Conservation (phyloP, 2,329 filamentous ascomycete species). For the Aspergillus awamori region DNA sequence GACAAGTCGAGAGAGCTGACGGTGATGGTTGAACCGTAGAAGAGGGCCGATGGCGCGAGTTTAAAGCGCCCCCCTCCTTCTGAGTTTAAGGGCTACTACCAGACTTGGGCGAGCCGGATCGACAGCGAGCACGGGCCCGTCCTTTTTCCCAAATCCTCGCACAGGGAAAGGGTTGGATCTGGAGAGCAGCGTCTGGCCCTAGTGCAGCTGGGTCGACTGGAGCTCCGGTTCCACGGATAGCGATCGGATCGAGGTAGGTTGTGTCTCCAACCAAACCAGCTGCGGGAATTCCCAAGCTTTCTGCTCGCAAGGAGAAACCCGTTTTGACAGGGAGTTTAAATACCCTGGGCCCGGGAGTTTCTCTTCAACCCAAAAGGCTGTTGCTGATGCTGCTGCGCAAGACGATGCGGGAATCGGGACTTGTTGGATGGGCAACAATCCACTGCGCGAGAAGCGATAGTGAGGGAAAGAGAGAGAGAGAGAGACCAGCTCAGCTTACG, state of each 20-base stretch:
- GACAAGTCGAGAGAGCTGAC: slow-evolving; percentile 26
- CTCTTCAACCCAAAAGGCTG: background rate
- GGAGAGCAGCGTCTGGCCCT: slow-evolving; percentile 23
- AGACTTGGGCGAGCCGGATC: slow-evolving; percentile 33
- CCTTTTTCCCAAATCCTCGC: slow-evolving; percentile 14
- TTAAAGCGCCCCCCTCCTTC: slow-evolving; percentile 23
- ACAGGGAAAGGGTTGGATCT: slow-evolving; percentile 19
- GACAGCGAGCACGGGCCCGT: slow-evolving; percentile 30
- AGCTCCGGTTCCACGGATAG: slow-evolving; percentile 31
- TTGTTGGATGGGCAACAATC: too few species aligned
- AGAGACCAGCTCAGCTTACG: slow-evolving; percentile 18
- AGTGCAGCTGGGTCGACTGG: slow-evolving; percentile 22
- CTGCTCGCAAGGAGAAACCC: slow-evolving; percentile 18
- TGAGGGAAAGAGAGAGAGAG: background rate
- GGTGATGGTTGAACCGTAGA: slow-evolving; percentile 23
- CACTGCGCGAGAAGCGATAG: background rate
- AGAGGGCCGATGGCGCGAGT: slow-evolving; percentile 25
- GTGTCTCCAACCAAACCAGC: slow-evolving; percentile 26
- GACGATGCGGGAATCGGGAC: too few species aligned
- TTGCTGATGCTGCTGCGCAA: too few species aligned
- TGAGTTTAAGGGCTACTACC: slow-evolving; percentile 29
- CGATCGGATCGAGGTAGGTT: slow-evolving; percentile 29
- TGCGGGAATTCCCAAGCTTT: slow-evolving; percentile 35
- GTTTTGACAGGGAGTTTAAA: slow-evolving; percentile 19
- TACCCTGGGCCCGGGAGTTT: slow-evolving; percentile 1